phyloP scores from a whole-genome alignment of 2,329 filamentous ascomycete species.

The Epichloe baconii region DNA sequence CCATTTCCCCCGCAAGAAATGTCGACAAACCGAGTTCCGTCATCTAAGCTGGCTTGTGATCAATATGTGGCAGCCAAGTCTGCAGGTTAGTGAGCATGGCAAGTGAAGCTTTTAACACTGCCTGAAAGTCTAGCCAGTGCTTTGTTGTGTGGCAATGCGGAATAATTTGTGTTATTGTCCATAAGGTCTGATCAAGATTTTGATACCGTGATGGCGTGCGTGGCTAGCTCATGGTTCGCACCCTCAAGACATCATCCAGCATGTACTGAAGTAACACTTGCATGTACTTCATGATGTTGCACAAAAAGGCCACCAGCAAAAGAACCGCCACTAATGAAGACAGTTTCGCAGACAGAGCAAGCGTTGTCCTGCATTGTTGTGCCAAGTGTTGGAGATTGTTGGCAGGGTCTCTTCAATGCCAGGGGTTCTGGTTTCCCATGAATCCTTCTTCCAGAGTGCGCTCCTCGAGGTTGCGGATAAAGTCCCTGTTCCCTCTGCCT shows the following conservation, averaged over 20 bases:
- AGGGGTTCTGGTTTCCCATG: slow-evolving; percentile 50
- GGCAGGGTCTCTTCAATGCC: slow-evolving; percentile 44
- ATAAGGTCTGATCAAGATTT: neutral
- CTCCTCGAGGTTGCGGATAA: slow-evolving; percentile 90
- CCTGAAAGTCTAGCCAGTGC: neutral
- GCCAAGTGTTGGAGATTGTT: neutral
- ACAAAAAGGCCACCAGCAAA: neutral
- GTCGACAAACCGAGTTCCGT: neutral
- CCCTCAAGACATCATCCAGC: neutral
- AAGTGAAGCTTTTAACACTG: neutral
- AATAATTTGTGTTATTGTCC: neutral
- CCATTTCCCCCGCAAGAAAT: neutral
- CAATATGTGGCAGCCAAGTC: neutral
- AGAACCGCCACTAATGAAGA: neutral
- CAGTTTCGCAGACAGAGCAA: neutral
- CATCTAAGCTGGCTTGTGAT: neutral
- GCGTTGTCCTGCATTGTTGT: neutral
- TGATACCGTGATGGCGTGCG: neutral
- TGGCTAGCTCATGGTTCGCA: neutral
- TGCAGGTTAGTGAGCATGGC: neutral
- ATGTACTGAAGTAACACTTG: neutral
- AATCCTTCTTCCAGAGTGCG: slow-evolving; percentile 88
- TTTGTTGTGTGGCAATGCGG: neutral
- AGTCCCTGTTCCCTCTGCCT: slow-evolving; percentile 59
- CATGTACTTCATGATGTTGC: neutral